Evolutionary conservation across 2,329 filamentous ascomycete species (phyloP).

Genomic region (Aspergillus pseudonomiae): DNA sequence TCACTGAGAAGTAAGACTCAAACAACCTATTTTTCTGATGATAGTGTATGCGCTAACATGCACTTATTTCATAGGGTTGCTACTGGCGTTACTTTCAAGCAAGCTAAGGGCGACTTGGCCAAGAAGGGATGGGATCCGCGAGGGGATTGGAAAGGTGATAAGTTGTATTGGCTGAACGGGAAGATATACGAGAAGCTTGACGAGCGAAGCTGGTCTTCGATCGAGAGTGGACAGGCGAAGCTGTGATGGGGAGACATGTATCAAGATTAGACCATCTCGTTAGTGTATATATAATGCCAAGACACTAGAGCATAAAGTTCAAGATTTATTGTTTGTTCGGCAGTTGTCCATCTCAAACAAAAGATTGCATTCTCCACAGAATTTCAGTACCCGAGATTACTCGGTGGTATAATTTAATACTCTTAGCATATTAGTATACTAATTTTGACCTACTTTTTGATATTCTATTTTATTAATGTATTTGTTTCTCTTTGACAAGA

Average conservation of each 20-base stretch:
- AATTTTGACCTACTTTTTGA: neutral
- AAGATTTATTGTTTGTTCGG: neutral
- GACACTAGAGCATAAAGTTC: neutral
- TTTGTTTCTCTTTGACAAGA: neutral
- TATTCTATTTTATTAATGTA: neutral
- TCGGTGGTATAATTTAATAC: too few species aligned
- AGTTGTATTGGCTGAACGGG: slow-evolving; percentile 50
- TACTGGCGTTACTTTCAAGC: slow-evolving; percentile 55
- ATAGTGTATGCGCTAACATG: neutral
- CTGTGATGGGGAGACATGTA: slow-evolving; percentile 29
- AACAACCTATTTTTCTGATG: neutral
- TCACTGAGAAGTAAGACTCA: slow-evolving; percentile 48
- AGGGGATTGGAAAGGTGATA: slow-evolving; percentile 37
- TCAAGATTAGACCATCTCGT: neutral
- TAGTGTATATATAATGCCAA: neutral
- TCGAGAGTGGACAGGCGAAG: slow-evolving; percentile 49
- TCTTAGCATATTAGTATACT: too few species aligned
- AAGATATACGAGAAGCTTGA: slow-evolving; percentile 44
- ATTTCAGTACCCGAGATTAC: too few species aligned
- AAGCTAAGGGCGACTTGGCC: slow-evolving; percentile 49
- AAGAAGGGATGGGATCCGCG: slow-evolving; percentile 47
- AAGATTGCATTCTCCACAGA: too few species aligned
- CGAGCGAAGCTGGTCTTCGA: slow-evolving; percentile 41
- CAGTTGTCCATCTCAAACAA: neutral
- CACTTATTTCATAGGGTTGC: slow-evolving; percentile 39